phyloP scores from a whole-genome alignment of 352 stramenopile genomes.

The Ophiocytium majus region DNA sequence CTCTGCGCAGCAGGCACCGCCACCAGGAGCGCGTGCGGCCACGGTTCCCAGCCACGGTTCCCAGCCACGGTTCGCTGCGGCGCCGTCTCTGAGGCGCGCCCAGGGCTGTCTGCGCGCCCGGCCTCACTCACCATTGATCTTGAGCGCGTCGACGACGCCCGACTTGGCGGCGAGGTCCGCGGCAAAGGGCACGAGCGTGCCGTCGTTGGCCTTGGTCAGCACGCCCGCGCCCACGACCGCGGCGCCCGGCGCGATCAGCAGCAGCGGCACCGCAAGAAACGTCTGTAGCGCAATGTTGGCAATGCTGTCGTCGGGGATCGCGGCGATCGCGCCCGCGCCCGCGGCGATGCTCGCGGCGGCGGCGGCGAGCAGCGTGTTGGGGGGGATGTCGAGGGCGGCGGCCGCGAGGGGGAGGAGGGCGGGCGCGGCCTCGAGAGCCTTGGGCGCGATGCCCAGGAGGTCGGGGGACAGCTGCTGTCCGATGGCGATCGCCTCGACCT shows the following conservation, averaged over 20 bases:
- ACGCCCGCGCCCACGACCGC: conserved; percentile 32
- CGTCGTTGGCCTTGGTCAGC: conserved; percentile 43
- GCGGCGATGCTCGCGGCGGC: neutral
- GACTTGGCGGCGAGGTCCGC: neutral
- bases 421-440: conserved; percentile 33
- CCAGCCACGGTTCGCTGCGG: conserved; percentile 14
- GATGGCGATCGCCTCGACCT: conserved; percentile 48
- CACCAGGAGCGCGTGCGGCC: too few relatives aligned
- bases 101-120: too few relatives aligned
- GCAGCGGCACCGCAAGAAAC: conserved; percentile 52
- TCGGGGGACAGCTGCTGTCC: conserved; percentile 28
- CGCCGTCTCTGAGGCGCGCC: too few relatives aligned
- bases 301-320: conserved; percentile 50
- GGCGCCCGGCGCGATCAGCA: conserved; percentile 37
- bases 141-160: neutral
- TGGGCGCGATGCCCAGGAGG: conserved; percentile 37
- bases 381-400: conserved; percentile 32
- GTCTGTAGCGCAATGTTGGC: conserved; percentile 43
- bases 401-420: conserved; percentile 39
- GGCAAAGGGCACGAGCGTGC: conserved; percentile 16
- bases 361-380: conserved; percentile 18
- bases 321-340: conserved; percentile 32
- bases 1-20: too few relatives aligned
- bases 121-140: neutral
- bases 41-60: too few relatives aligned